phyloP scores from a whole-genome alignment of 345 rosid genomes.

The Eucalyptus pauciflora region DNA sequence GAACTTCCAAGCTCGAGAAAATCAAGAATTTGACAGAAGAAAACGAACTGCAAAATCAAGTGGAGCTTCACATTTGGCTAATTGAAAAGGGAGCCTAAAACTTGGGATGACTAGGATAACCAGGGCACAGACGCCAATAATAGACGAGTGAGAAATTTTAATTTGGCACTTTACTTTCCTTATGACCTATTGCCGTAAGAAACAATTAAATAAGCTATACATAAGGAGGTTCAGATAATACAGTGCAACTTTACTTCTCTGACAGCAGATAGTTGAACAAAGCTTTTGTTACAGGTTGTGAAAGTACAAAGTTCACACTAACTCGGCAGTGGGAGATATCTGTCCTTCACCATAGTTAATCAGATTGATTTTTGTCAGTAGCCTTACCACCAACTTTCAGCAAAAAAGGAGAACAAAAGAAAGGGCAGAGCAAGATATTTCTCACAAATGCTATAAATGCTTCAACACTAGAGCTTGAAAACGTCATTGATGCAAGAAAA shows the following conservation, averaged over 20 bases:
- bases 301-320: background rate
- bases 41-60: background rate
- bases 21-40: background rate
- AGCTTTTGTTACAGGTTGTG: background rate
- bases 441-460: background rate
- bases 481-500: background rate
- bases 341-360: background rate
- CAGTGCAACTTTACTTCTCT: background rate
- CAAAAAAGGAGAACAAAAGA: background rate
- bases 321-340: background rate
- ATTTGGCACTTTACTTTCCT: background rate
- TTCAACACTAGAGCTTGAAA: background rate
- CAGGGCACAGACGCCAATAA: background rate
- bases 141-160: background rate
- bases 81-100: background rate
- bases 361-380: background rate
- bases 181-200: background rate
- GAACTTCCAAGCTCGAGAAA: background rate
- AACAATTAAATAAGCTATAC: accelerated
- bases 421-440: background rate
- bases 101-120: background rate
- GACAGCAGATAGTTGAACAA: background rate
- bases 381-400: background rate
- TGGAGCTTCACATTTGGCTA: background rate
- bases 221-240: background rate